Percentiles rank a stretch among this genome's conserved stretches.
phyloP scores from a whole-genome alignment of 2,329 filamentous ascomycete species.

The Clonostachys byssicola region DNA sequence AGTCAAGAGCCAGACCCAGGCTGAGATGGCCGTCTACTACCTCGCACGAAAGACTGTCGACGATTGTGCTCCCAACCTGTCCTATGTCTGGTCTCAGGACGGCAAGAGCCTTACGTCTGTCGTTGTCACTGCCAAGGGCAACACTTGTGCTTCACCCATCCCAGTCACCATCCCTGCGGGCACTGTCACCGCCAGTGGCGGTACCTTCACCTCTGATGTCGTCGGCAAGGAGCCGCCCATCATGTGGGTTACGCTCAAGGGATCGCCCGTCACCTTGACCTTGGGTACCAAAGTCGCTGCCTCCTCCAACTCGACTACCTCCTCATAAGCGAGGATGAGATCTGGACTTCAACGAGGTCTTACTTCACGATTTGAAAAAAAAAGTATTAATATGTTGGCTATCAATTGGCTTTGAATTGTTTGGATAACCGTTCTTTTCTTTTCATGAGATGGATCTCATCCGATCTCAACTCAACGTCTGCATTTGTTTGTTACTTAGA shows the following conservation, averaged over 20 bases:
- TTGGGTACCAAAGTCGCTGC: constrained; percentile 4
- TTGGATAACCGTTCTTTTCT: no score
- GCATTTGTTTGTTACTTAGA: no score
- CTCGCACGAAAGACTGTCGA: constrained; percentile 48
- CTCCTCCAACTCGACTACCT: background rate
- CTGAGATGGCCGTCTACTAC: constrained; percentile 47
- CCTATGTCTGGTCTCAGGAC: constrained; percentile 34
- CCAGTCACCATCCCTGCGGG: constrained; percentile 48
- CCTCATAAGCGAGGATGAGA: no score
- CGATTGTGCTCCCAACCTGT: constrained; percentile 41
- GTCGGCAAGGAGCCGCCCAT: constrained; percentile 49
- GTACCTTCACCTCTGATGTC: constrained; percentile 39
- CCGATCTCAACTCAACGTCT: no score
- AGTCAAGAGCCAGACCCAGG: constrained; percentile 16
- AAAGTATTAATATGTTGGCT: no score
- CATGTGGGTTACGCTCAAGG: constrained; percentile 40
- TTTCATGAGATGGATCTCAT: no score
- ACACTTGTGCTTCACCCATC: constrained; percentile 44
- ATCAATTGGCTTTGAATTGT: no score
- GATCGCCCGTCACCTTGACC: constrained; percentile 35
- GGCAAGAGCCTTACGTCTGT: constrained; percentile 41
- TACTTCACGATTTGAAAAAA: no score
- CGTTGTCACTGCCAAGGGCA: constrained; percentile 40
- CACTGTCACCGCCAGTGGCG: constrained; percentile 32
- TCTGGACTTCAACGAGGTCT: no score